These are phyloP conservation scores for Xylariaceae sp. DNA, from an alignment of 2,329 filamentous ascomycete genomes.

Conservation along the genomic window DNA sequence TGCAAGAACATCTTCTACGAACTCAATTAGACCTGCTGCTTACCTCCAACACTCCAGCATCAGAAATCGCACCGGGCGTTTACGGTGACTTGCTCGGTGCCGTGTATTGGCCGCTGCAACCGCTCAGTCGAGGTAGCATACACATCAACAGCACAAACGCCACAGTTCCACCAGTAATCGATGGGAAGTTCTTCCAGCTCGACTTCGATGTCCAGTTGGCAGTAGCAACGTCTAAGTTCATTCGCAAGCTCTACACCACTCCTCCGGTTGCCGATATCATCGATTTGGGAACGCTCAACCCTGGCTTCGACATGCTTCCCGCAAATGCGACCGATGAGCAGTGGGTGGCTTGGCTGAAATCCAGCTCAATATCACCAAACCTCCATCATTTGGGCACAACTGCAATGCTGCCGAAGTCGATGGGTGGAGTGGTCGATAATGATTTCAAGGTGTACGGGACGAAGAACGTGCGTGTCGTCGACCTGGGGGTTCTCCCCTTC, in stretches of 20 bases:
- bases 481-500: slow-evolving; percentile 7
- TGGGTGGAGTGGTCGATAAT: slow-evolving; percentile 10
- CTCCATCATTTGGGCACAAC: slow-evolving; percentile 9
- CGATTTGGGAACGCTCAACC: slow-evolving; percentile 3
- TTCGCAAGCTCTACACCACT: slow-evolving; percentile 8
- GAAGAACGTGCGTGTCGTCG: slow-evolving; percentile 9
- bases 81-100: slow-evolving; percentile 2
- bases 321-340: slow-evolving; percentile 10
- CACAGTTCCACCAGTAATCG: slow-evolving; percentile 5
- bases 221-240: slow-evolving; percentile 7
- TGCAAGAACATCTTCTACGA: slow-evolving; percentile 8
- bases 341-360: slow-evolving; percentile 9
- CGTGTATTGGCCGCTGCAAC: slow-evolving; percentile 9
- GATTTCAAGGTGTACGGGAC: slow-evolving; percentile 11
- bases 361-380: slow-evolving; percentile 5
- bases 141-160: slow-evolving; percentile 10
- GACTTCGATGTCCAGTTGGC: slow-evolving; percentile 8
- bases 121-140: slow-evolving; percentile 10
- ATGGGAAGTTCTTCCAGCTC: slow-evolving; percentile 9
- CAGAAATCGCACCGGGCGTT: slow-evolving; percentile 6
- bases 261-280: slow-evolving; percentile 8
- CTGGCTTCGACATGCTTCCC: slow-evolving; percentile 8
- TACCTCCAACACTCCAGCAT: slow-evolving; percentile 7
- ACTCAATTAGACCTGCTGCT: slow-evolving; percentile 8
- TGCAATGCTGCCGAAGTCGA: slow-evolving; percentile 9